Evolutionary conservation across 306 rosid species (phyloP), one percentile per base, ranked within the genome.

Genomic region (Corylus americana): DNA sequence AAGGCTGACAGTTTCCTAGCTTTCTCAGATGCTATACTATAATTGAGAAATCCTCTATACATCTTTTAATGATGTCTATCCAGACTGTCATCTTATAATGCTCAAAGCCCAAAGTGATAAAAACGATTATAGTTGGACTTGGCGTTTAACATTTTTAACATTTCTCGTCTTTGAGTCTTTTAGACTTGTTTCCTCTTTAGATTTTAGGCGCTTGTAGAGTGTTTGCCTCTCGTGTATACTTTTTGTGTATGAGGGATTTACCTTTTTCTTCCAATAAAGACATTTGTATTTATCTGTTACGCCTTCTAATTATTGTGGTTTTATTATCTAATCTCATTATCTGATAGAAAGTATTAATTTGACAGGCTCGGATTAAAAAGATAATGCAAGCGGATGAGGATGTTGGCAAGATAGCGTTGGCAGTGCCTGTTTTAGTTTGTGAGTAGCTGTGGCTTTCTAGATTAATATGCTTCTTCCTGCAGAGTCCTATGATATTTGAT

Each of bases 381-480:
- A 94, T 92, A 72, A 94, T 94, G 97, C 98, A 94, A 92, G 97
- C 98, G 39, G 98, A 94, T 75, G 97, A 94, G 79, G 98, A 94
- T 73, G 93, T 94, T 78, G 98, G 98, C 55, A 94, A 94, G 88
- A 92, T 94, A 88, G 98, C 98, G 27, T 77, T 85, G 51, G 98
- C 98, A 9, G 98, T 94, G 58, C 98, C 98, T 44, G 98, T 94
- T 87, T 89, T 94, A 94, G 98, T 94, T 47, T 94, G 97, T 94
- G 86, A 92, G 98, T 85, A 73, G 39, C 78, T 53, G 70, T 66
- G 67, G 59, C 81, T 71, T 79, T 13, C 69, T 64, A 27, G 5
- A n/a, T 3, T 81, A 18, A 44, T 78, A 73, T 73, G 49, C 50
- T 59, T 12, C 48, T 58, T 53, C 71, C 7, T 35, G 10, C 27